A percentile compares a stretch with the other conserved stretches of the same genome.
Conservation (phyloP, 106 monocot genomes). For the Dendrobium chrysotoxum region DNA sequence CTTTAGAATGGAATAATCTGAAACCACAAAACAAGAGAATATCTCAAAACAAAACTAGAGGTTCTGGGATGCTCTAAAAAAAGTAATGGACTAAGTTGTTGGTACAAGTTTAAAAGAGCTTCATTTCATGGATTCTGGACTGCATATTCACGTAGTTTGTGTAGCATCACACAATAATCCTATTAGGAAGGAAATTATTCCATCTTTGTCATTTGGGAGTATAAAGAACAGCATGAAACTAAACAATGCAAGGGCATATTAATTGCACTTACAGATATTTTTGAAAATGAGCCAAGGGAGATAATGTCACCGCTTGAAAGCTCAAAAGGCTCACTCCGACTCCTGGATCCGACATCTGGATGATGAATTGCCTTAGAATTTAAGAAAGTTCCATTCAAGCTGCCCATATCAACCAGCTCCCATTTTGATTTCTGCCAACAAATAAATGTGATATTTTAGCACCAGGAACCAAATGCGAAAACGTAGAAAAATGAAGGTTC, state of each 20-base stretch:
- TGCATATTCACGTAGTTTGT: not conserved
- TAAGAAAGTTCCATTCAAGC: constrained; percentile 87
- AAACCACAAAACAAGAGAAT: too few species aligned
- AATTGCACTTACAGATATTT: constrained; percentile 55
- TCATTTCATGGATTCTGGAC: not conserved
- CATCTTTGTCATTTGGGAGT: not conserved
- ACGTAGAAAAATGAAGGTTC: not conserved
- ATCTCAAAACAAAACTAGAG: too few species aligned
- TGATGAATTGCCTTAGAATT: constrained; percentile 60
- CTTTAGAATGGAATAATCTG: too few species aligned
- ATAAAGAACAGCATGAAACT: not conserved
- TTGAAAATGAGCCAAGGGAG: constrained; percentile 75
- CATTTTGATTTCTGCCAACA: constrained; percentile 62
- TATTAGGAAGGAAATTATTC: not conserved
- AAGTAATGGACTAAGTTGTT: too few species aligned
- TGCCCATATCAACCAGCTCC: constrained; percentile 88
- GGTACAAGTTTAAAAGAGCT: too few species aligned
- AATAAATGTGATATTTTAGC: not conserved
- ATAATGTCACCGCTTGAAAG: constrained; percentile 76
- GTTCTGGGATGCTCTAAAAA: too few species aligned
- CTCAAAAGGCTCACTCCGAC: constrained; percentile 56
- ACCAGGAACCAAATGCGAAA: not conserved
- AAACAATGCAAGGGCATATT: not conserved
- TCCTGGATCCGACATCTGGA: constrained; percentile 47
- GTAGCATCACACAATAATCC: not conserved